Evolutionary conservation across 1,284 basidiomycete species (phyloP).

Genomic region (Trichosporon sp.): DNA sequence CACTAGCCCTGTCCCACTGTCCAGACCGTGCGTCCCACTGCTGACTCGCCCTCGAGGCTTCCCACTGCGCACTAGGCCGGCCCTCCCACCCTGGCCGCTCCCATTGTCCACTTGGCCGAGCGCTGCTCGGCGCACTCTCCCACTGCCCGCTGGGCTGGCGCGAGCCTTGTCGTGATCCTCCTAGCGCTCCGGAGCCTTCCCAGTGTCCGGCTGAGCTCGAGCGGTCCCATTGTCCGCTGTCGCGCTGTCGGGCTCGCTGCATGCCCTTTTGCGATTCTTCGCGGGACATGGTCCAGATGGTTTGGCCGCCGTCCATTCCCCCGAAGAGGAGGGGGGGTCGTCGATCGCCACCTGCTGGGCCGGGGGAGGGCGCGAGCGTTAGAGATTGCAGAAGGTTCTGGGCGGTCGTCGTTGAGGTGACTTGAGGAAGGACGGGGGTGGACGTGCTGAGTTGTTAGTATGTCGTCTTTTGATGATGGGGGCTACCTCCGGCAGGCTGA

Average conservation of each 20-base stretch:
- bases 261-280: slow-evolving; percentile 30
- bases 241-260: slow-evolving; percentile 7
- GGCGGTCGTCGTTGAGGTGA: slow-evolving; percentile 17
- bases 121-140: not conserved
- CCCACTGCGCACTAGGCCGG: not conserved
- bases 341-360: not conserved
- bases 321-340: slow-evolving; percentile 22
- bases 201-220: not conserved
- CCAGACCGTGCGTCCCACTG: not conserved
- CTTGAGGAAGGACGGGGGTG: slow-evolving; percentile 6
- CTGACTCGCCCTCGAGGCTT: too few species aligned
- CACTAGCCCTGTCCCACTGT: not conserved
- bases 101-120: not conserved
- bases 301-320: slow-evolving; percentile 17
- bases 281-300: slow-evolving; percentile 36
- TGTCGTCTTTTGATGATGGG: too few species aligned
- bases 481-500: too few species aligned
- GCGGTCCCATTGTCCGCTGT: not conserved
- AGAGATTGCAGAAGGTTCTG: slow-evolving; percentile 26
- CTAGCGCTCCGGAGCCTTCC: not conserved
- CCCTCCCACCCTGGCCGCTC: not conserved
- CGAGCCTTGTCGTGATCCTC: not conserved
- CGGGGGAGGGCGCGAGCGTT: slow-evolving; percentile 6
- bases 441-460: not conserved
- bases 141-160: not conserved